A percentile compares a stretch with the other conserved stretches of the same genome.
phyloP scores from a whole-genome alignment of 495 filamentous ascomycete species.

The Hypoxylon subgilvum region DNA sequence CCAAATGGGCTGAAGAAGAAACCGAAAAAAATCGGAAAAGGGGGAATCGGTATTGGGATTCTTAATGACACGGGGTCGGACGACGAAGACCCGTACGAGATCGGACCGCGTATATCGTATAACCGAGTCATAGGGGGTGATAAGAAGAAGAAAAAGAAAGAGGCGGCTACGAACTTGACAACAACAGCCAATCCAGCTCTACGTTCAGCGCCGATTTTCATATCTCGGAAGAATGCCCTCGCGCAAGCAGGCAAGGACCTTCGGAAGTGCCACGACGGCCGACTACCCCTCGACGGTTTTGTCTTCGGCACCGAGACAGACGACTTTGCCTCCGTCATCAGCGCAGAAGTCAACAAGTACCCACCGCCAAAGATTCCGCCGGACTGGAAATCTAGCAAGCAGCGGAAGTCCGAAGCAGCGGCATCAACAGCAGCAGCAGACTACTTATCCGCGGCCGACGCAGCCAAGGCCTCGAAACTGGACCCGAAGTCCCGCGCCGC shows the following conservation, averaged over 20 bases:
- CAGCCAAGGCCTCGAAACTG: constrained; percentile 74
- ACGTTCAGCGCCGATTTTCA: constrained; percentile 73
- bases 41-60: constrained; percentile 85
- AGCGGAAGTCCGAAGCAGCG: constrained; percentile 43
- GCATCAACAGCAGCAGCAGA: constrained; percentile 16
- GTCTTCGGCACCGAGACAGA: constrained; percentile 66
- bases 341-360: constrained; percentile 68
- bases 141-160: constrained; percentile 88
- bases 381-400: constrained; percentile 76
- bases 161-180: constrained; percentile 54
- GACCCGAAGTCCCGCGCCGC: constrained; percentile 81
- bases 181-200: constrained; percentile 67
- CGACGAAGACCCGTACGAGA: constrained; percentile 92
- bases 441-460: constrained; percentile 74
- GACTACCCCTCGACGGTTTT: constrained; percentile 85
- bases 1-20: constrained; percentile 47
- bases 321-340: constrained; percentile 58
- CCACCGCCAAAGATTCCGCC: constrained; percentile 75
- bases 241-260: constrained; percentile 63
- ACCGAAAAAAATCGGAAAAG: constrained; percentile 57
- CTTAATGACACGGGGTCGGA: constrained; percentile 97
- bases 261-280: constrained; percentile 86
- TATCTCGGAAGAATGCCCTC: constrained; percentile 72
- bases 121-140: constrained; percentile 82
- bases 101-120: constrained; percentile 91